Evolutionary conservation across 176 grass and related monocot genomes (phyloP).

Genomic region (Luzula sylvatica): DNA sequence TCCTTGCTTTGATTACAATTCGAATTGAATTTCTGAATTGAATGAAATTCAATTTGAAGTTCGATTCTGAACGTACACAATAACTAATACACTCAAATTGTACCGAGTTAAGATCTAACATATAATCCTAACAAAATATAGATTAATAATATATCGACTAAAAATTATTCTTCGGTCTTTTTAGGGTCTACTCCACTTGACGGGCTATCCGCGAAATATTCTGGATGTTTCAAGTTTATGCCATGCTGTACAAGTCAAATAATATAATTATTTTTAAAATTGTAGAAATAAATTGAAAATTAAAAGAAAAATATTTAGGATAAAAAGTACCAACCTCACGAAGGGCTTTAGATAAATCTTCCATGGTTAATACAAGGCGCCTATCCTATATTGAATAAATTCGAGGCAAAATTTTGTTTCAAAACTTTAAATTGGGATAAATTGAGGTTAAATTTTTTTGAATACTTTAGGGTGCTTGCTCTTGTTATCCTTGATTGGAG

Average conservation of each 20-base stretch:
- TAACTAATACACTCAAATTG: no score
- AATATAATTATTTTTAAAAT: neutral
- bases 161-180: conserved; percentile 52
- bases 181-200: conserved; percentile 66
- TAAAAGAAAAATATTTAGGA: conserved; percentile 1
- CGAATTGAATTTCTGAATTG: no score
- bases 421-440: neutral
- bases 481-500: conserved; percentile 97
- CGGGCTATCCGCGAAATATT: conserved; percentile 79
- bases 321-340: conserved; percentile 64
- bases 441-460: conserved; percentile 5
- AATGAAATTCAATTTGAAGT: no score
- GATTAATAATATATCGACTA: neutral
- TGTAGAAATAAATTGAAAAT: neutral
- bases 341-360: conserved; percentile 94
- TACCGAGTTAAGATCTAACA: no score
- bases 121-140: no score
- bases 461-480: conserved; percentile 93
- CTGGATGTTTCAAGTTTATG: conserved; percentile 88
- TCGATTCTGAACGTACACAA: no score
- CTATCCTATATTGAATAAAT: conserved; percentile 60
- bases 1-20: no score
- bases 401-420: neutral
- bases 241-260: conserved; percentile 39
- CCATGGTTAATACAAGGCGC: conserved; percentile 86